phyloP scores from a whole-genome alignment of 75 land plant genomes.

The Cunninghamia lanceolata region DNA sequence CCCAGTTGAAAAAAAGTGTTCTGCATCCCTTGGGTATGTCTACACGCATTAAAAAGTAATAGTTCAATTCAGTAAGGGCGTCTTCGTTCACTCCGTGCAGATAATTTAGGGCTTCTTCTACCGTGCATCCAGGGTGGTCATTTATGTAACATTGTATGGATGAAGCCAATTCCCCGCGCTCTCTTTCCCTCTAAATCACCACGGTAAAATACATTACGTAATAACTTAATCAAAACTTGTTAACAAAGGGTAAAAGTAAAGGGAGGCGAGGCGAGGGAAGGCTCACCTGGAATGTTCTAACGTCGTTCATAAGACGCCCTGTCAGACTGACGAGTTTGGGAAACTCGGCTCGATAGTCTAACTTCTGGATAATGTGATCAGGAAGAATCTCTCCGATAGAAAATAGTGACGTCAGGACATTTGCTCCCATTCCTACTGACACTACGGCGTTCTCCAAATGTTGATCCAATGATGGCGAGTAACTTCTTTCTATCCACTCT shows the following conservation, averaged over 20 bases:
- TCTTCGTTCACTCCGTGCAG: background rate
- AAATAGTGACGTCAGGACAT: background rate
- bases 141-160: conserved; percentile 26
- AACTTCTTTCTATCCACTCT: background rate
- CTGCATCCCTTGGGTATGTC: conserved; percentile 15
- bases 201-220: too few relatives aligned
- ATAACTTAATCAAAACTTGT: too few relatives aligned
- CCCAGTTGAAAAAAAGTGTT: conserved; percentile 22
- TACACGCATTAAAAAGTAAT: background rate
- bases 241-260: too few relatives aligned
- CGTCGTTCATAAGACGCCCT: background rate
- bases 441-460: background rate
- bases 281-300: background rate
- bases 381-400: background rate
- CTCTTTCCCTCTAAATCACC: background rate
- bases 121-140: background rate
- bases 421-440: background rate
- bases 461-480: background rate
- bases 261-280: too few relatives aligned
- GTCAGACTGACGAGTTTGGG: background rate
- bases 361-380: background rate
- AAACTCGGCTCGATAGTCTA: background rate
- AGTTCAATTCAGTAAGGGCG: conserved; percentile 24
- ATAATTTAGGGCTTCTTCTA: background rate
- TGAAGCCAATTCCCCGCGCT: conserved; percentile 4